phyloP scores from a whole-genome alignment of 371 early-diverging fungal genomes.

The Zopfochytrium polystomum region DNA sequence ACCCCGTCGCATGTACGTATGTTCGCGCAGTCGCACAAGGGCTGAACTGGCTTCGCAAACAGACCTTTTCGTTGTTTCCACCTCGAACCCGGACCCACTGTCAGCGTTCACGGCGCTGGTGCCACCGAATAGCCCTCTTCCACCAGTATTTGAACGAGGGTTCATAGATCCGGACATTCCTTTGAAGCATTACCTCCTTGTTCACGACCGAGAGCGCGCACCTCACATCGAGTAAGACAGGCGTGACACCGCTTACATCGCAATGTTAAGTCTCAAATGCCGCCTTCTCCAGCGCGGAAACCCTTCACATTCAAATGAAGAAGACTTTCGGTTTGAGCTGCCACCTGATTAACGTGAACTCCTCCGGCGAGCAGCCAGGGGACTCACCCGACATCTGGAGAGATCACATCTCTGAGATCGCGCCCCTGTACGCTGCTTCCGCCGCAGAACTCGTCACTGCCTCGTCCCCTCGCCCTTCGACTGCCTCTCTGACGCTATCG shows the following conservation, averaged over 20 bases:
- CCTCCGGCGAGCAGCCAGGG: conserved; percentile 24
- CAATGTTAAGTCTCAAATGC: not conserved
- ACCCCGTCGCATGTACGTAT: conserved; percentile 79
- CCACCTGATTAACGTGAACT: conserved; percentile 50
- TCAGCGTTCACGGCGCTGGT: conserved; percentile 51
- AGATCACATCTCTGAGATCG: conserved; percentile 17
- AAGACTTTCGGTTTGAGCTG: conserved; percentile 66
- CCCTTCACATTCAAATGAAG: conserved; percentile 62
- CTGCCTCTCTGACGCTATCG: not conserved
- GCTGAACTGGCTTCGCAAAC: not conserved
- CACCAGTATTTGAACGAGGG: conserved; percentile 19
- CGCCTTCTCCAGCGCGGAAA: conserved; percentile 47
- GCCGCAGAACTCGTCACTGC: conserved; percentile 22
- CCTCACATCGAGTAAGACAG: conserved; percentile 30
- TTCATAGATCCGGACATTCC: conserved; percentile 42
- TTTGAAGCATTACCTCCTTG: conserved; percentile 37
- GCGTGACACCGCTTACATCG: not conserved
- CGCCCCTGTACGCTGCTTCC: conserved; percentile 16
- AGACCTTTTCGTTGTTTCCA: conserved; percentile 73
- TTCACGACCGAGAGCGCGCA: conserved; percentile 36
- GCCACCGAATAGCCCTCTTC: conserved; percentile 12
- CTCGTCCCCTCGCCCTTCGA: not conserved
- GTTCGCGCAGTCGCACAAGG: not conserved
- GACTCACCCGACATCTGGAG: conserved; percentile 35
- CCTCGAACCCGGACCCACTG: conserved; percentile 74